Conservation (phyloP, 371 early-diverging fungal genomes). For the Sporodiniella umbellata region DNA sequence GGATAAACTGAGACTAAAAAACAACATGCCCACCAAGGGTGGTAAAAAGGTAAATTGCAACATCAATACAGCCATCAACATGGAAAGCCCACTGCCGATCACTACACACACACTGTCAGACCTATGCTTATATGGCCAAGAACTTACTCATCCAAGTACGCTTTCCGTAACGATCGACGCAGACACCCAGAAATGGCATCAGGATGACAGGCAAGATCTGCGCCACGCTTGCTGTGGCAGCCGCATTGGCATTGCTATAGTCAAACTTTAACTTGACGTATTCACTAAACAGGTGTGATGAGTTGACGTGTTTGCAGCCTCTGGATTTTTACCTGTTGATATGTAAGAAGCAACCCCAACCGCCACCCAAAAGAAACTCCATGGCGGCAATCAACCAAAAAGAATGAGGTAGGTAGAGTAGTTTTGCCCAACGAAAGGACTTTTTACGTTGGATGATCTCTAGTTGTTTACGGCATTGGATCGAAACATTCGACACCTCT, state of each 20-base stretch:
- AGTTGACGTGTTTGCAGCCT: background rate
- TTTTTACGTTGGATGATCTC: conserved; percentile 43
- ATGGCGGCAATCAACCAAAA: conserved; percentile 58
- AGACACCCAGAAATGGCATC: conserved; percentile 59
- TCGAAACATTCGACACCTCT: conserved; percentile 4
- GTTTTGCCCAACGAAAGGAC: conserved; percentile 44
- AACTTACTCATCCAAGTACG: conserved; percentile 44
- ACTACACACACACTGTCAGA: conserved; percentile 11
- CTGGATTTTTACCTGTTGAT: conserved; percentile 46
- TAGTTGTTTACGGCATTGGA: conserved; percentile 20
- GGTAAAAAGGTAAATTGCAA: conserved; percentile 44
- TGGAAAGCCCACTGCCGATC: conserved; percentile 40
- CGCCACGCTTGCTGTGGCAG: conserved; percentile 58
- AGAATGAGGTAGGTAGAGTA: conserved; percentile 52
- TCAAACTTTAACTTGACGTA: conserved; percentile 57
- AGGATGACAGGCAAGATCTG: conserved; percentile 63
- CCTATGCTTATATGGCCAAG: background rate
- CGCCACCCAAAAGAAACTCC: conserved; percentile 58
- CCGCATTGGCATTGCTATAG: conserved; percentile 47
- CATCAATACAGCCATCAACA: conserved; percentile 38
- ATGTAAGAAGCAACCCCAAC: conserved; percentile 68
- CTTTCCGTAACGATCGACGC: conserved; percentile 52
- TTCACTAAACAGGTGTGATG: conserved; percentile 37
- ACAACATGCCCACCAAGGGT: conserved; percentile 54
- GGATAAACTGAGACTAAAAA: conserved; percentile 58